phyloP scores from a whole-genome alignment of 164 flowering plant genomes.

The Tetrastigma voinierianum region DNA sequence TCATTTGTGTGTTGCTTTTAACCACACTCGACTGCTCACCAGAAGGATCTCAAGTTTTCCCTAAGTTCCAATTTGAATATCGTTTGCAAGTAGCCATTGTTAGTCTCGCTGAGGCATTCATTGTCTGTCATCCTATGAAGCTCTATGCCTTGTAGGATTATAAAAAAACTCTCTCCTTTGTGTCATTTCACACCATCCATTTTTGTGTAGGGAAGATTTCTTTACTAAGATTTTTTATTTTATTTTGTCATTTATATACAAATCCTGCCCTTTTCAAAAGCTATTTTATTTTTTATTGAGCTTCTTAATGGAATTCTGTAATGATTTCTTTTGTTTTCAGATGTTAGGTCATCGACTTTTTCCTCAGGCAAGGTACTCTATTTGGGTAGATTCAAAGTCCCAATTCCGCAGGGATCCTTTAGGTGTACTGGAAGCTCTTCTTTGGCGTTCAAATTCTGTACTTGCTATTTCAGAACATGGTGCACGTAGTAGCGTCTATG shows the following conservation, averaged over 20 bases:
- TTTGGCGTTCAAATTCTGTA: constrained; percentile 82
- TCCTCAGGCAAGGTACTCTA: constrained; percentile 79
- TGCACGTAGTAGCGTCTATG: constrained; percentile 91
- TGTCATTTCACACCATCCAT: no score
- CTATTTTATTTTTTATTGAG: not conserved
- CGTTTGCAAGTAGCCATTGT: no score
- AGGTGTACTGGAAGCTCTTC: constrained; percentile 91
- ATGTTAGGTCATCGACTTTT: constrained; percentile 91
- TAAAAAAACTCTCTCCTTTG: no score
- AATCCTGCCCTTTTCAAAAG: no score
- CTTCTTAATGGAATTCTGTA: not conserved
- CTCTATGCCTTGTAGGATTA: no score
- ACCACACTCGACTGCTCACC: not conserved
- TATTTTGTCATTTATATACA: not conserved
- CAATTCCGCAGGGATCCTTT: constrained; percentile 94
- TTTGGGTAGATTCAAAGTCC: constrained; percentile 98
- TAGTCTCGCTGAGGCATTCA: no score
- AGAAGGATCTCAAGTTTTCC: not conserved
- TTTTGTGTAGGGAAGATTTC: no score
- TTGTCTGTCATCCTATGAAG: no score
- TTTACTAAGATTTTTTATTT: not conserved
- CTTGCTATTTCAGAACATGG: constrained; percentile 97
- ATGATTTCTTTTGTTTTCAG: constrained; percentile 35
- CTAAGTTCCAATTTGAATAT: not conserved
- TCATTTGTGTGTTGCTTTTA: not conserved